Percentiles rank a stretch among this genome's conserved stretches.
Evolutionary conservation across 495 filamentous ascomycete species (phyloP).

Genomic region (Penicillium desertorum): DNA sequence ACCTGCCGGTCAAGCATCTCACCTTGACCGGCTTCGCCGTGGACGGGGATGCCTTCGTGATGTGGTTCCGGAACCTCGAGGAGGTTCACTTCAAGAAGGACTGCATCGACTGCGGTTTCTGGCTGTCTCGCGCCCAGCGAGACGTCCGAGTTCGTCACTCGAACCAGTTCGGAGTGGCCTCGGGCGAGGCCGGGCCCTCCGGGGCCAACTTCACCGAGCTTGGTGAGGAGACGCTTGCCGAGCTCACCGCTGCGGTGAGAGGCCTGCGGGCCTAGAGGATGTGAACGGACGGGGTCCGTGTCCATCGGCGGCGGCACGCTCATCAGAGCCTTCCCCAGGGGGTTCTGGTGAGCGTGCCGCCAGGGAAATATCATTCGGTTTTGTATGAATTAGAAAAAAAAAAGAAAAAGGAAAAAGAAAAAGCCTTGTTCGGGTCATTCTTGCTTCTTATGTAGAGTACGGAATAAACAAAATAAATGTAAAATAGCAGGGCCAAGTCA

Average conservation of each 20-base stretch:
- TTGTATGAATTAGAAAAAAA: not conserved
- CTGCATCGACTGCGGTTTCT: constrained; percentile 2
- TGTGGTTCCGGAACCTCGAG: not conserved
- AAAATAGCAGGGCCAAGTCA: not conserved
- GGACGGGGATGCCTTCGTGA: not conserved
- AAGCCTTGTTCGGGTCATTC: not conserved
- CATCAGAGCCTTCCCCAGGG: not conserved
- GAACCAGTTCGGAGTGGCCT: not conserved
- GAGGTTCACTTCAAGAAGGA: not conserved
- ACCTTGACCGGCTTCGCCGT: not conserved
- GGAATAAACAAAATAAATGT: not conserved
- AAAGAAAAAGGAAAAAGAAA: not conserved
- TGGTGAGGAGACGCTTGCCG: not conserved
- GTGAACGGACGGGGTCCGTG: not conserved
- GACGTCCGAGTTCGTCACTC: not conserved
- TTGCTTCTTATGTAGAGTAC: not conserved
- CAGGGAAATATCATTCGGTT: not conserved
- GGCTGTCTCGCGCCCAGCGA: not conserved
- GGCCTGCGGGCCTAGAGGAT: not conserved
- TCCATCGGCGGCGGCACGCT: not conserved
- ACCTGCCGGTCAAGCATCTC: not conserved
- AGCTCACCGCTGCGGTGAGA: not conserved
- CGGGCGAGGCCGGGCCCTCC: not conserved
- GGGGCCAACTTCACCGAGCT: not conserved
- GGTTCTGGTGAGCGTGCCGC: not conserved